phyloP scores from a whole-genome alignment of 352 stramenopile genomes.

The Saprolegnia diclina region DNA sequence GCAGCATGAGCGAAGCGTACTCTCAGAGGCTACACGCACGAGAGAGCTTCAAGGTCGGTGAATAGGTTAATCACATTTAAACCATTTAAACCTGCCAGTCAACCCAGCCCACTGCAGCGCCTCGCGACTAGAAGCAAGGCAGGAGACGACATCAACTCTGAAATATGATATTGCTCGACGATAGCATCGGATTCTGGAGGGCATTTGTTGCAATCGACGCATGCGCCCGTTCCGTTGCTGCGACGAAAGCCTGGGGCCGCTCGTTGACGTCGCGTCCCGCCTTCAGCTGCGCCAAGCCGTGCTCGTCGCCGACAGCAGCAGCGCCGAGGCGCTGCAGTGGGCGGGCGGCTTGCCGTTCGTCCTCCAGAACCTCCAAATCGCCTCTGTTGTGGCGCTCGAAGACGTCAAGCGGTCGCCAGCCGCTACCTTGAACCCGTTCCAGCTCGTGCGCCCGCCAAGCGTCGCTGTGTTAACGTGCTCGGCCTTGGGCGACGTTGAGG shows the following conservation, averaged over 20 bases:
- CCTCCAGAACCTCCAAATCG: constrained; percentile 51
- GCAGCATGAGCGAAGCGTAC: no score
- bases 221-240: no score
- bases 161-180: no score
- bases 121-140: no score
- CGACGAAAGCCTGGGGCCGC: constrained; percentile 1
- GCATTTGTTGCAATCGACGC: no score
- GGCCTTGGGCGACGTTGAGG: constrained; percentile 19
- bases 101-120: no score
- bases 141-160: no score
- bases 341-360: constrained; percentile 55
- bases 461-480: background rate
- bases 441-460: constrained; percentile 22
- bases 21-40: no score
- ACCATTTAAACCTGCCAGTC: no score
- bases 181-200: no score
- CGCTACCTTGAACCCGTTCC: constrained; percentile 28
- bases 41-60: no score
- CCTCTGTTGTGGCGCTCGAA: constrained; percentile 42
- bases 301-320: constrained; percentile 45
- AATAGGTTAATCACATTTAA: no score
- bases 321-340: constrained; percentile 64
- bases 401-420: constrained; percentile 29
- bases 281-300: constrained; percentile 49
- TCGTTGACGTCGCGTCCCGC: constrained; percentile 28